phyloP scores from a whole-genome alignment of 2,329 filamentous ascomycete species.

The Fusarium metavorans region DNA sequence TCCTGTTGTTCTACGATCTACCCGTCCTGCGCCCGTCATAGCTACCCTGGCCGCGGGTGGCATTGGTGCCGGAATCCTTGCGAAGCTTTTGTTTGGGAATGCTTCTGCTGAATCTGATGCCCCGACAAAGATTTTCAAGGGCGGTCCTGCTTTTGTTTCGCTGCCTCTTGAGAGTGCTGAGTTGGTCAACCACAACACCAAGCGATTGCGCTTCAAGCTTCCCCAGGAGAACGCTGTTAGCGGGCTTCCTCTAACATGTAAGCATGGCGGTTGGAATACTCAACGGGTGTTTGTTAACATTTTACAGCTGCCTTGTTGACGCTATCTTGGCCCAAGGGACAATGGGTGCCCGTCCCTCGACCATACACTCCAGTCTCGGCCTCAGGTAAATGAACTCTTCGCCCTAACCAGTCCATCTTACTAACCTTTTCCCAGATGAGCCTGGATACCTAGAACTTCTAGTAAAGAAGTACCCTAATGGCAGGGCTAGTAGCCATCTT shows the following conservation, averaged over 20 bases:
- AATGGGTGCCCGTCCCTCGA: constrained; percentile 69
- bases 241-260: constrained; percentile 64
- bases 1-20: constrained; percentile 16
- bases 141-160: constrained; percentile 57
- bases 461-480: constrained; percentile 76
- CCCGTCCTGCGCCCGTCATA: constrained; percentile 39
- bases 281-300: background rate
- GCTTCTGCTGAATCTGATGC: constrained; percentile 36
- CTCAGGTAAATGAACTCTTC: constrained; percentile 6
- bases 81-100: constrained; percentile 37
- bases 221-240: constrained; percentile 59
- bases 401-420: too few relatives aligned
- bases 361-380: constrained; percentile 72
- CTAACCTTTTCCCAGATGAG: constrained; percentile 52
- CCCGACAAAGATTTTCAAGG: constrained; percentile 46
- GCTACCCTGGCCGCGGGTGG: constrained; percentile 37
- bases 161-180: constrained; percentile 64
- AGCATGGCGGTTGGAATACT: constrained; percentile 13
- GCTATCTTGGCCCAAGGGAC: constrained; percentile 67
- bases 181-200: constrained; percentile 69
- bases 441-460: constrained; percentile 72
- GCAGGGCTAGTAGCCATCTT: constrained; percentile 73
- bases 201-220: constrained; percentile 67
- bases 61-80: constrained; percentile 27
- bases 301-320: constrained; percentile 67